Evolutionary conservation across 2,329 filamentous ascomycete genomes (phyloP).

Genomic region (Colletotrichum eleusines): DNA sequence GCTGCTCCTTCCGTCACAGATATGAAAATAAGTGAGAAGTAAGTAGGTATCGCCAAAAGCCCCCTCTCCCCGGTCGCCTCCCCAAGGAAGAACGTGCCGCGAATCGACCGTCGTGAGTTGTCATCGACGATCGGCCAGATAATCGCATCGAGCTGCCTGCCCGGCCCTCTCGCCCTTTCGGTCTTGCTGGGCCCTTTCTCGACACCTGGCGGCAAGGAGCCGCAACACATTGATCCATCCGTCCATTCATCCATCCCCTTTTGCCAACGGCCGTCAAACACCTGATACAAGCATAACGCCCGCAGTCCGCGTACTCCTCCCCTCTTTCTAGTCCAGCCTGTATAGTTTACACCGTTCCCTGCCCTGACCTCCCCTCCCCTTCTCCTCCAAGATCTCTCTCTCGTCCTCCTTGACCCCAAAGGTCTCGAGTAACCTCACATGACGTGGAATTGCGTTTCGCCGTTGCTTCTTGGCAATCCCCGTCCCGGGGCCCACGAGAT

Average conservation of each 20-base stretch:
- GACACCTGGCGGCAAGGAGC: neutral
- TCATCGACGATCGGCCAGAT: slow-evolving; percentile 36
- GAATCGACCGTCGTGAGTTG: slow-evolving; percentile 23
- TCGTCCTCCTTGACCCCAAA: neutral
- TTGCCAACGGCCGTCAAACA: slow-evolving; percentile 10
- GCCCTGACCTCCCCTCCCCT: neutral
- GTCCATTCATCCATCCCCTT: neutral
- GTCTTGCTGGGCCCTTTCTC: neutral
- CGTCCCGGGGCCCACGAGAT: neutral
- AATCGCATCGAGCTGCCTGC: slow-evolving; percentile 14
- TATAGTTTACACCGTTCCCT: neutral
- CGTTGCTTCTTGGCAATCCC: slow-evolving; percentile 16
- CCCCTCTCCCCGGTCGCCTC: neutral
- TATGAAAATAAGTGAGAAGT: slow-evolving; percentile 9
- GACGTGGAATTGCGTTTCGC: slow-evolving; percentile 33
- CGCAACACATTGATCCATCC: neutral
- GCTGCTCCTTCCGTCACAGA: neutral
- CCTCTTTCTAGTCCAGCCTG: slow-evolving; percentile 5
- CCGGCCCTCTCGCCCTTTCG: neutral
- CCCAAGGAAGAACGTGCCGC: neutral
- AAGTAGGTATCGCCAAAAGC: neutral
- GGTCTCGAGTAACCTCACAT: slow-evolving; percentile 34
- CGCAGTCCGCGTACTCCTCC: neutral
- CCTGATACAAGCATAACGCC: slow-evolving; percentile 6
- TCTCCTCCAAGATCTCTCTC: neutral